Evolutionary conservation across 768 basidiomycete genomes (phyloP).

Genomic region (Boletus vinaceobasis): DNA sequence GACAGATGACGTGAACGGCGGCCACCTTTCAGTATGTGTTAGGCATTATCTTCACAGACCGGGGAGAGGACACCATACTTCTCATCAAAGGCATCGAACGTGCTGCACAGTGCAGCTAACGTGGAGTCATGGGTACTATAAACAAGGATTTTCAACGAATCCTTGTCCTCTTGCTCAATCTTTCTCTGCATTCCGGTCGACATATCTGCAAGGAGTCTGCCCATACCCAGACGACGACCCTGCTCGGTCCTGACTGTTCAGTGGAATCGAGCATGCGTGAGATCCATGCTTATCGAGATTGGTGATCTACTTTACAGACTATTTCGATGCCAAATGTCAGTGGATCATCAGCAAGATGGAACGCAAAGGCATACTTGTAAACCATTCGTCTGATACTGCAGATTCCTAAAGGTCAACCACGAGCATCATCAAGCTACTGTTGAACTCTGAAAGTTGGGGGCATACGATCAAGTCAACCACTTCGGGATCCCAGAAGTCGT

Average conservation of each 20-base stretch:
- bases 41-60: background rate
- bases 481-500: conserved; percentile 64
- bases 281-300: background rate
- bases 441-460: background rate
- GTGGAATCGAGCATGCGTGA: conserved; percentile 9
- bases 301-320: conserved; percentile 23
- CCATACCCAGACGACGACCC: conserved; percentile 75
- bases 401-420: conserved; percentile 45
- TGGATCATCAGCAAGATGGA: background rate
- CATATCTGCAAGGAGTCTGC: conserved; percentile 64
- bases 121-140: conserved; percentile 73
- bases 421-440: background rate
- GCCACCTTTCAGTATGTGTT: conserved; percentile 49
- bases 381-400: conserved; percentile 79
- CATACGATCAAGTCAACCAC: conserved; percentile 58
- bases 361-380: conserved; percentile 43
- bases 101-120: conserved; percentile 58
- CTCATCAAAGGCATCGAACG: conserved; percentile 72
- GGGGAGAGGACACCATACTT: conserved; percentile 40
- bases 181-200: conserved; percentile 61
- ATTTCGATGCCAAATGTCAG: conserved; percentile 6
- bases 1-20: conserved; percentile 68
- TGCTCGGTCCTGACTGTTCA: conserved; percentile 66
- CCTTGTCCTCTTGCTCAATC: conserved; percentile 39
- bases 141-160: conserved; percentile 62